Conservation (phyloP, 1,284 basidiomycete species). For the Cerrena zonata region DNA sequence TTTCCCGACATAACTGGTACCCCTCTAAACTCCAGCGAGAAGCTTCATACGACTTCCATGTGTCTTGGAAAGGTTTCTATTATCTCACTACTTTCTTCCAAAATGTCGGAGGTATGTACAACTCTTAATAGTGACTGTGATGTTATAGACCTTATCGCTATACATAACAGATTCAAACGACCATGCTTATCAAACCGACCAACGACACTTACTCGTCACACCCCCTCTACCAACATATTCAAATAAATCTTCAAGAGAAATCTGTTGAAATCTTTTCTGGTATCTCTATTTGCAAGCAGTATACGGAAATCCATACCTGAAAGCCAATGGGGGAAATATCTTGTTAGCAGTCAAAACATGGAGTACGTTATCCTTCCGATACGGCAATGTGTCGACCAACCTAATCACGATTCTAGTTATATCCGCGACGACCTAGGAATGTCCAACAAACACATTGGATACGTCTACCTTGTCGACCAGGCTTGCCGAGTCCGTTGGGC, state of each 20-base stretch:
- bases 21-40: constrained; percentile 48
- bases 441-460: constrained; percentile 88
- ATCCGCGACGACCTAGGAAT: constrained; percentile 80
- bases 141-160: background rate
- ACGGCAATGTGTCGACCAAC: background rate
- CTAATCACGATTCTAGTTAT: constrained; percentile 37
- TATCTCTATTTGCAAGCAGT: constrained; percentile 75
- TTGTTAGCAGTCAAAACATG: constrained; percentile 77
- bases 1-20: constrained; percentile 86
- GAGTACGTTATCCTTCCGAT: constrained; percentile 42
- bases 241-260: constrained; percentile 92
- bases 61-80: constrained; percentile 74
- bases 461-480: constrained; percentile 87
- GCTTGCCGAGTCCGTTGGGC: constrained; percentile 88
- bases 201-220: constrained; percentile 57
- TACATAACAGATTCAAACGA: constrained; percentile 65
- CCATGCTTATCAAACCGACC: constrained; percentile 66
- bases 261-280: constrained; percentile 81
- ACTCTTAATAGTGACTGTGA: background rate
- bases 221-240: constrained; percentile 74
- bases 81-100: constrained; percentile 75
- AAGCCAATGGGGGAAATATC: constrained; percentile 68
- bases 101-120: constrained; percentile 73
- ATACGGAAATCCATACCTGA: constrained; percentile 64
- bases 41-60: constrained; percentile 74